These are phyloP conservation scores for Tetraselmis chui DNA, from an alignment of 139 green algal species.

Conservation along the genomic window DNA sequence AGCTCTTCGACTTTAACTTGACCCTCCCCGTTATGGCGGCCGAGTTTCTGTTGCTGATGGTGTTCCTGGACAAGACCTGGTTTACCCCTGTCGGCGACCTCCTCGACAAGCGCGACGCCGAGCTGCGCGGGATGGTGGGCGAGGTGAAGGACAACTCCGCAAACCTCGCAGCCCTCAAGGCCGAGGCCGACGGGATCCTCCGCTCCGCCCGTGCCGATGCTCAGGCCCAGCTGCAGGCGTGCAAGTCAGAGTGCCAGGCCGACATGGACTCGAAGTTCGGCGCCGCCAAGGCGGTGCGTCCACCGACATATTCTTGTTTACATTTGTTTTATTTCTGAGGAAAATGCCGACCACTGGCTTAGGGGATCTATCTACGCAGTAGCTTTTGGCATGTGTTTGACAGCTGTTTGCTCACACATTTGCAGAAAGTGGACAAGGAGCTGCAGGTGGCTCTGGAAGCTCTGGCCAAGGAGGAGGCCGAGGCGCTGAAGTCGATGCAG, in stretches of 20 bases:
- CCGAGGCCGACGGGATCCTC: conserved; percentile 49
- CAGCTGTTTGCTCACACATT: no score
- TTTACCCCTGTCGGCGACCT: conserved; percentile 74
- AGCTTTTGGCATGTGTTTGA: no score
- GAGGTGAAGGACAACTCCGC: conserved; percentile 59
- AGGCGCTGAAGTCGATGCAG: conserved; percentile 59
- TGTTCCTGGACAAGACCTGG: conserved; percentile 88
- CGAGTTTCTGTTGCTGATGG: conserved; percentile 85
- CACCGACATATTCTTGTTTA: no score
- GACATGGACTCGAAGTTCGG: background rate
- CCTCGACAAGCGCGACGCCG: conserved; percentile 74
- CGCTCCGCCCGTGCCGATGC: conserved; percentile 43
- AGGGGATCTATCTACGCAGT: no score
- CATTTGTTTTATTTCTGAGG: no score
- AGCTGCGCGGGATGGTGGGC: conserved; percentile 67
- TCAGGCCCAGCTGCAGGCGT: conserved; percentile 25
- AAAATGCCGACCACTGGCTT: no score
- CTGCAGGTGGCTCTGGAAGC: conserved; percentile 39
- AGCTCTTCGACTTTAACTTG: conserved; percentile 70
- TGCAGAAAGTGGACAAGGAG: conserved; percentile 54
- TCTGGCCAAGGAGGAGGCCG: conserved; percentile 67
- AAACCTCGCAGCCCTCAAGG: conserved; percentile 31
- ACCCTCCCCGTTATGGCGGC: conserved; percentile 68
- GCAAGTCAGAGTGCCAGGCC: conserved; percentile 24
- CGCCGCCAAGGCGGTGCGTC: background rate